Base-by-base conservation (phyloP, 768 basidiomycete species). In the Pleurotus djamor region DNA sequence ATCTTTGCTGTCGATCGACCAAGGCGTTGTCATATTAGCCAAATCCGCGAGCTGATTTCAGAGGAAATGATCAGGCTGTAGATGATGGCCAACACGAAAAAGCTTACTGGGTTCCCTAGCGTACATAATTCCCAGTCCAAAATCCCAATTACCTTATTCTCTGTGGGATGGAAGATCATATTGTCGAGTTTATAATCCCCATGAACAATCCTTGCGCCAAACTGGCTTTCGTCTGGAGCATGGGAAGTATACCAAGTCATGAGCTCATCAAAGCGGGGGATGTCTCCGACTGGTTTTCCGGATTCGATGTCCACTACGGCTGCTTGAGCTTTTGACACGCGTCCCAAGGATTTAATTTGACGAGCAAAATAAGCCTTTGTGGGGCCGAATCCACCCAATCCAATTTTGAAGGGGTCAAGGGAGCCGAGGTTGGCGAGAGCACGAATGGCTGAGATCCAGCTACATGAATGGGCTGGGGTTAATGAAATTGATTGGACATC, bases 151-250 rank as follows among this genome's bases (percentile, higher is more conserved):
- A 98, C 95, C 44, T 83, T 79, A 61, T 95, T 93, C 72, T 98
- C 89, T 0, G 88, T 92, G 0, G 91, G 89, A 65, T 98, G 96
- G 74, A 97, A 98, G 63, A 98, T 83, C 63, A 99, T 71, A 71
- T 99, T 99, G 73, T 99, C 96, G n/a, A 96, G 78, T 71, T 99
- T 99, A 71, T 92, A 98, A 72, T 99, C 96, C 32, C 96, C 96
- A 69, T 98, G 96, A 4, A 98, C 94, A 63, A 99, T 87, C n/a
- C 92, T 86, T 57, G 83, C 76, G 0, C 91, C 92, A 0, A 81
- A 83, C 69, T 85, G 85, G 62, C 69, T 75, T 73, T 96, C 94
- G 66, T 92, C 84, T 2, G 93, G 95, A 32, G 92, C 74, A 67
- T 92, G 82, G 33, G 73, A 70, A 60, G 77, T 73, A 72, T 94